Percentiles rank a stretch among this genome's conserved stretches.
Conservation (phyloP, 768 basidiomycete genomes). For the Wakefieldia striispora region DNA sequence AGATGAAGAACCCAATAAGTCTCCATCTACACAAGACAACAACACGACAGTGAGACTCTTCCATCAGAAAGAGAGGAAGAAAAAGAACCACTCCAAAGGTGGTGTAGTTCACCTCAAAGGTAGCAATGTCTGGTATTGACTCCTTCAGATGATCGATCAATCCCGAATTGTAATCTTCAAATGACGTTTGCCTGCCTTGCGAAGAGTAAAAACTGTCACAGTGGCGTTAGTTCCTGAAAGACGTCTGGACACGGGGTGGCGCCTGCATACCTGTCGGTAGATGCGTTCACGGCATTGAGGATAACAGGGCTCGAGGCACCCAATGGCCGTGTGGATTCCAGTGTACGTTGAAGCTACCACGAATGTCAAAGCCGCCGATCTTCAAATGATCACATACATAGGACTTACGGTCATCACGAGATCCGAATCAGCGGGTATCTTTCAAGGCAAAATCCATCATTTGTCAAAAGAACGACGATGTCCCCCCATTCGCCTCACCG, state of each 20-base stretch:
- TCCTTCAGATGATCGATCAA: conserved; percentile 57
- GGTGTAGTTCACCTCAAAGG: conserved; percentile 56
- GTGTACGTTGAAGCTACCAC: conserved; percentile 44
- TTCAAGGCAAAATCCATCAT: not conserved
- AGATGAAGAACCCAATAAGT: conserved; percentile 81
- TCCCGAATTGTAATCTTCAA: conserved; percentile 67
- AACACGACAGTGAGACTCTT: not conserved
- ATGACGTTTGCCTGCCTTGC: conserved; percentile 80
- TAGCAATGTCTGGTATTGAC: conserved; percentile 53
- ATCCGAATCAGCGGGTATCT: conserved; percentile 60
- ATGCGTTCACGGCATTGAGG: conserved; percentile 59
- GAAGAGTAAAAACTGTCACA: conserved; percentile 75
- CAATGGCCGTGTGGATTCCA: conserved; percentile 45
- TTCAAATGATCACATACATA: not conserved
- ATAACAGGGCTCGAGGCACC: conserved; percentile 39
- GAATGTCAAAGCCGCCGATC: conserved; percentile 4
- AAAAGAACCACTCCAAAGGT: not conserved
- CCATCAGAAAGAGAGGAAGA: not conserved
- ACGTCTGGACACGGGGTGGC: not conserved
- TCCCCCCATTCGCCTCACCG: conserved; percentile 40
- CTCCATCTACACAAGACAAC: conserved; percentile 62
- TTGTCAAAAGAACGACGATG: conserved; percentile 2
- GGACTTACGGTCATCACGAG: conserved; percentile 50
- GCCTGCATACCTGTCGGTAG: conserved; percentile 65
- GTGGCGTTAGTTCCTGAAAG: conserved; percentile 5